phyloP scores from a whole-genome alignment of 257 asterid genomes.

The Scutellaria galericulata region DNA sequence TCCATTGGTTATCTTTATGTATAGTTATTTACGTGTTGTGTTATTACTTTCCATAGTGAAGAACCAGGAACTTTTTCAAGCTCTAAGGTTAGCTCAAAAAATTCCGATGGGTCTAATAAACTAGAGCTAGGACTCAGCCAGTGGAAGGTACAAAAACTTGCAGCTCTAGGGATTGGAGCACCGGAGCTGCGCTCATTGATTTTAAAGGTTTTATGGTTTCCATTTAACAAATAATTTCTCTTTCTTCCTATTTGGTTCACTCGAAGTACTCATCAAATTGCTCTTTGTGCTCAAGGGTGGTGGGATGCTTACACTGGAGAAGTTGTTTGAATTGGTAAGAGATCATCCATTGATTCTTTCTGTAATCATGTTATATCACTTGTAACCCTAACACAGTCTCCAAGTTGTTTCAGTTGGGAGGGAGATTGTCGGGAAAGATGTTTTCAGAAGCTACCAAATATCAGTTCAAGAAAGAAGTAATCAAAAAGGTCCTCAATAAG shows the following conservation, averaged over 20 bases:
- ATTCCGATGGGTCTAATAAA: constrained; percentile 47
- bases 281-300: constrained; percentile 67
- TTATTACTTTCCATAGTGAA: constrained; percentile 55
- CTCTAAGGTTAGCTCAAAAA: constrained; percentile 47
- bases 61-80: constrained; percentile 47
- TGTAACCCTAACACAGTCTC: constrained; percentile 30
- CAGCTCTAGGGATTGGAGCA: constrained; percentile 78
- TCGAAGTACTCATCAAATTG: constrained; percentile 25
- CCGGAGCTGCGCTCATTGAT: constrained; percentile 64
- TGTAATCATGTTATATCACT: constrained; percentile 25
- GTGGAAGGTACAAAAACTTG: constrained; percentile 83
- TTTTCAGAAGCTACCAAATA: constrained; percentile 80
- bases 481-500: constrained; percentile 63
- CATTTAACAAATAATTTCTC: constrained; percentile 17
- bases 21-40: constrained; percentile 12
- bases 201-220: constrained; percentile 63
- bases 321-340: constrained; percentile 70
- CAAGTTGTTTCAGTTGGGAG: constrained; percentile 64
- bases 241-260: constrained; percentile 27
- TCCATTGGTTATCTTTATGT: not conserved
- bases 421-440: constrained; percentile 74
- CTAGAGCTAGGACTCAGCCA: constrained; percentile 79
- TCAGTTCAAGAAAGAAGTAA: constrained; percentile 69
- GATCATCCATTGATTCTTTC: constrained; percentile 23
- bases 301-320: constrained; percentile 83